These are phyloP conservation scores for Tricholoma saponaceum DNA, from an alignment of 768 basidiomycete species.

Conservation along the genomic window DNA sequence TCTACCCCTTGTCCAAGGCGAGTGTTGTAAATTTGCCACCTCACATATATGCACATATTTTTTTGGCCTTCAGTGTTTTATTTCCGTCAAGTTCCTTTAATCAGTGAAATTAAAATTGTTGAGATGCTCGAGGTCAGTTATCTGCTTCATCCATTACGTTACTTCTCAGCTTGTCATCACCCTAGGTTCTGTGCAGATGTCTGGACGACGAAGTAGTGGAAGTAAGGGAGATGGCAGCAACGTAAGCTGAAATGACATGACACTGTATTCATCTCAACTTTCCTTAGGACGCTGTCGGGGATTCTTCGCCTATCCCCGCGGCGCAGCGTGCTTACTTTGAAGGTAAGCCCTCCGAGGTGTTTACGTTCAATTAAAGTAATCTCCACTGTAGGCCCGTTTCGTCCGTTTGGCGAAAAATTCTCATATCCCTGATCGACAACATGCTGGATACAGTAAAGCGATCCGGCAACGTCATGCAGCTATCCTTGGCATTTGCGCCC, in stretches of 20 bases:
- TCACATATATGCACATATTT: not conserved
- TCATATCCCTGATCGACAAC: constrained; percentile 58
- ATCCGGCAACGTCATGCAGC: constrained; percentile 84
- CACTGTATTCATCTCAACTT: constrained; percentile 1
- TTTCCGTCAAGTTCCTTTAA: constrained; percentile 83
- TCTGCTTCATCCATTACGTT: not conserved
- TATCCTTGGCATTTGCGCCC: constrained; percentile 88
- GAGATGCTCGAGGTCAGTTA: constrained; percentile 71
- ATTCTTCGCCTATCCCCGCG: constrained; percentile 80
- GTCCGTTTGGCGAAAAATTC: constrained; percentile 67
- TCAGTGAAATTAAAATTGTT: constrained; percentile 70
- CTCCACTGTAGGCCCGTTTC: constrained; percentile 61
- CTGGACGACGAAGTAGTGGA: constrained; percentile 86
- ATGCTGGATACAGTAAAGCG: constrained; percentile 62
- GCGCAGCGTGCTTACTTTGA: constrained; percentile 69
- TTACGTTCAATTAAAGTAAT: not conserved
- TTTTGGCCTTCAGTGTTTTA: constrained; percentile 58
- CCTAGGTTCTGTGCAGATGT: constrained; percentile 72
- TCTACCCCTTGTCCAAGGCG: constrained; percentile 78
- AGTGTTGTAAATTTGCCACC: constrained; percentile 5
- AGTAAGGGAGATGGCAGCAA: constrained; percentile 86
- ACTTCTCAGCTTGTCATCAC: not conserved
- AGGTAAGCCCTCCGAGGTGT: constrained; percentile 37
- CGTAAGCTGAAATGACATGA: constrained; percentile 41
- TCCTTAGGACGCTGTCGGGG: constrained; percentile 66